A percentile compares a stretch with the other conserved stretches of the same genome.
phyloP scores from a whole-genome alignment of 495 filamentous ascomycete genomes.

The Daldinia loculata region DNA sequence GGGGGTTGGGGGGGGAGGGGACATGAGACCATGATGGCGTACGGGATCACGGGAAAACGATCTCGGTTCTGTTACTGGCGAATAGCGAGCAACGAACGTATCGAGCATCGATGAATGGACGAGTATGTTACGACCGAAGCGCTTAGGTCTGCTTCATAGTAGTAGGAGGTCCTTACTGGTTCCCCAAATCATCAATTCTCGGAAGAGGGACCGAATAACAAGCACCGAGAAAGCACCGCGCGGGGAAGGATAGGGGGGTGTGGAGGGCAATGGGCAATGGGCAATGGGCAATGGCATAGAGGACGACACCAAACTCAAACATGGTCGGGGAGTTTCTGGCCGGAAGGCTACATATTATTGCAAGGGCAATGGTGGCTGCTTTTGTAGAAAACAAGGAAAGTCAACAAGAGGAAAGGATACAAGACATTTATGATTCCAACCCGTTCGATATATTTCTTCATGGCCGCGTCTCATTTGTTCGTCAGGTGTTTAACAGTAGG shows the following conservation, averaged over 20 bases:
- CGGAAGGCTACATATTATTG: neutral
- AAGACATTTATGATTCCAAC: neutral
- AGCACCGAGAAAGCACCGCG: neutral
- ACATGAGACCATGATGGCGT: neutral
- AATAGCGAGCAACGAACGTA: constrained; percentile 3
- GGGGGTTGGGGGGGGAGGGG: too few relatives aligned
- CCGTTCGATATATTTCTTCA: neutral
- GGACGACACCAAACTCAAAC: constrained; percentile 14
- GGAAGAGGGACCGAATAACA: neutral
- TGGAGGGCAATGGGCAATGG: neutral
- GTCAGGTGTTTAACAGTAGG: neutral
- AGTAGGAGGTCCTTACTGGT: neutral
- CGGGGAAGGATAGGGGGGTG: neutral
- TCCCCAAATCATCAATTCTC: neutral
- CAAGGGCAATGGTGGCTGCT: neutral
- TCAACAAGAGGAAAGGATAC: constrained; percentile 3
- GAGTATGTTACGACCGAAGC: neutral
- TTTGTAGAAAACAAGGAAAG: constrained; percentile 12
- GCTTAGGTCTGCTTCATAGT: neutral
- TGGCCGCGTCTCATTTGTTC: neutral
- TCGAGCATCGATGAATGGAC: constrained; percentile 29
- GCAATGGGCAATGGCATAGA: neutral
- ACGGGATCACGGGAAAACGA: neutral
- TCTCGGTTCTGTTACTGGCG: constrained; percentile 5
- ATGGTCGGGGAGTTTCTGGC: constrained; percentile 30